phyloP scores from a whole-genome alignment of 2,329 filamentous ascomycete genomes.

The Cordyceps farinosa region DNA sequence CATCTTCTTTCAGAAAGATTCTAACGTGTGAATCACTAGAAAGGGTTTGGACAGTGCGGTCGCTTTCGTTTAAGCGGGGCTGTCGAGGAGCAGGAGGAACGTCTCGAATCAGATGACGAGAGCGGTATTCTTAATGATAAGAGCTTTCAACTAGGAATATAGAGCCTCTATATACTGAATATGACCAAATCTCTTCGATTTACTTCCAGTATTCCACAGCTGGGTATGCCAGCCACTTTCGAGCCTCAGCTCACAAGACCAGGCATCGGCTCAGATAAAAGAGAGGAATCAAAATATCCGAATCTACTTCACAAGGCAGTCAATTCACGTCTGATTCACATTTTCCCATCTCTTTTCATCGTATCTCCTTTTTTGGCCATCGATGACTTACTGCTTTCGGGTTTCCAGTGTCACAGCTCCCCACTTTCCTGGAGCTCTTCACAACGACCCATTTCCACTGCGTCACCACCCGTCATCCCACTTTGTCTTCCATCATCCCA shows the following conservation, averaged over 20 bases:
- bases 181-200: too few relatives aligned
- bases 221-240: background rate
- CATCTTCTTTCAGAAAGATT: background rate
- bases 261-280: background rate
- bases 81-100: background rate
- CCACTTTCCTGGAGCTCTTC: conserved; percentile 12
- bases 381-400: background rate
- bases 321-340: background rate
- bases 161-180: too few relatives aligned
- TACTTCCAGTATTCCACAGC: too few relatives aligned
- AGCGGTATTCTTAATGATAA: background rate
- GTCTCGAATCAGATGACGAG: background rate
- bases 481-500: conserved; percentile 5
- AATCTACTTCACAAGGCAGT: background rate
- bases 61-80: too few relatives aligned
- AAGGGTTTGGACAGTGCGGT: background rate
- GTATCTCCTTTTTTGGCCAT: background rate
- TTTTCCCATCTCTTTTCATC: background rate
- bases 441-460: background rate
- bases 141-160: background rate
- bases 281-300: background rate
- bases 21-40: conserved; percentile 33
- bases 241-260: background rate
- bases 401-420: background rate
- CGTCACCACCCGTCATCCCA: background rate